A percentile compares a stretch with the other conserved stretches of the same genome.
Conservation (phyloP, 2,329 filamentous ascomycete species). For the Apiospora pterosperma region DNA sequence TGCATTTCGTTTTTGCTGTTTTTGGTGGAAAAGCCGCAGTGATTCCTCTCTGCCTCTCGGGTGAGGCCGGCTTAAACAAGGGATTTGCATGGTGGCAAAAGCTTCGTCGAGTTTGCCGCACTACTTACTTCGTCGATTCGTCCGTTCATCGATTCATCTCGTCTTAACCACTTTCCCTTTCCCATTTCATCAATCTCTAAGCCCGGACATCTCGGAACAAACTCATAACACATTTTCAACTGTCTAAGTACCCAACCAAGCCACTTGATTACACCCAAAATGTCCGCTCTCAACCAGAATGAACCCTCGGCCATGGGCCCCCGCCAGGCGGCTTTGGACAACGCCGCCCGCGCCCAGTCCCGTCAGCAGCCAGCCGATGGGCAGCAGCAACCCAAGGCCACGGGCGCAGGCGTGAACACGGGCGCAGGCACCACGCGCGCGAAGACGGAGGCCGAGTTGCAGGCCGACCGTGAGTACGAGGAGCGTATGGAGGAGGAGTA, state of each 20-base stretch:
- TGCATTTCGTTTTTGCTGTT: background rate
- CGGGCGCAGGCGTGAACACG: constrained; percentile 45
- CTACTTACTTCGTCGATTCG: background rate
- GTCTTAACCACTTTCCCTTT: background rate
- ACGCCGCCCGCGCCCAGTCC: background rate
- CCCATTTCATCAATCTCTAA: no score
- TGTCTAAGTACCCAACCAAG: background rate
- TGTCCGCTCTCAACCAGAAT: background rate
- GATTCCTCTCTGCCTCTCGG: background rate
- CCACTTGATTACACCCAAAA: background rate
- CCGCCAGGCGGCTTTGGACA: background rate
- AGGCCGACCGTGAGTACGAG: constrained; percentile 48
- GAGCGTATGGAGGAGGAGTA: constrained; percentile 55
- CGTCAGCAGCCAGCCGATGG: background rate
- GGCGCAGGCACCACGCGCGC: constrained; percentile 43
- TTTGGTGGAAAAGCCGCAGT: background rate
- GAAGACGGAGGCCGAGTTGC: constrained; percentile 47
- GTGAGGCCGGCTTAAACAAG: background rate
- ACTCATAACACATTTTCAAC: background rate
- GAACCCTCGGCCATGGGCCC: constrained; percentile 3
- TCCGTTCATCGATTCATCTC: background rate
- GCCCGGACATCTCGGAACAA: background rate
- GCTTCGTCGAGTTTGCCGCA: background rate
- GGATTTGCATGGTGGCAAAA: background rate
- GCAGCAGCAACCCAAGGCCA: constrained; percentile 12